These are phyloP conservation scores for Saturnispora dispora DNA, from an alignment of 805 yeast genomes.

Conservation along the genomic window DNA sequence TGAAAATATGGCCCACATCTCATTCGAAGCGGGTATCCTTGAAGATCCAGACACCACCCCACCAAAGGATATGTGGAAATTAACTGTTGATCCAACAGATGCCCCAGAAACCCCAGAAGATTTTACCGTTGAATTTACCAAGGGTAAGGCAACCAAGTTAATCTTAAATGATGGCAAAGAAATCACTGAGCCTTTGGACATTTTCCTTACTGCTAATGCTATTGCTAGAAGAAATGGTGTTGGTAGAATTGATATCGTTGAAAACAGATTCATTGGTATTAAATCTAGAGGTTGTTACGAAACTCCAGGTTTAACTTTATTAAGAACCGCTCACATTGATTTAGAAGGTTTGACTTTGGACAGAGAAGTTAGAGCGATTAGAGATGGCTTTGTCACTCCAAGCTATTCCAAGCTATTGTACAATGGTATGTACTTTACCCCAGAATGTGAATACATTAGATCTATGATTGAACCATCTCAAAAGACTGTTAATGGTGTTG, in stretches of 20 bases:
- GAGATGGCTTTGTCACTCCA: slow-evolving; percentile 94
- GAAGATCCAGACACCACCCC: slow-evolving; percentile 99
- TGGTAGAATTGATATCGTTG: slow-evolving; percentile 98
- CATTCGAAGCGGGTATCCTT: slow-evolving; percentile 98
- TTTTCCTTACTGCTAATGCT: slow-evolving; percentile 86
- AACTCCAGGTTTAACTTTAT: slow-evolving; percentile 94
- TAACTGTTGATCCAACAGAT: slow-evolving; percentile 89
- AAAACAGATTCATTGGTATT: slow-evolving; percentile 97
- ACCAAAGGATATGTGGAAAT: slow-evolving; percentile 99
- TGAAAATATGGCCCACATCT: slow-evolving; percentile 97
- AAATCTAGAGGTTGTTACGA: slow-evolving; percentile 99
- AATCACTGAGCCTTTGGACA: slow-evolving; percentile 82
- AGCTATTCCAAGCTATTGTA: slow-evolving; percentile 82
- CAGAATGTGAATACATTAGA: slow-evolving; percentile 95
- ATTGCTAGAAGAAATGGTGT: slow-evolving; percentile 99
- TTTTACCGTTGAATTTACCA: slow-evolving; percentile 68
- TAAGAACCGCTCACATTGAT: slow-evolving; percentile 92
- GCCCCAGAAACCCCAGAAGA: slow-evolving; percentile 94
- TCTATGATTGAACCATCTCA: slow-evolving; percentile 92
- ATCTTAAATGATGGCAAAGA: slow-evolving; percentile 46
- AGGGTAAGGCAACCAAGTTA: slow-evolving; percentile 84
- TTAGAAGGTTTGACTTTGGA: slow-evolving; percentile 95
- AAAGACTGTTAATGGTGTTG: slow-evolving; percentile 90
- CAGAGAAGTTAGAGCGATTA: slow-evolving; percentile 93
- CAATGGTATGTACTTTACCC: slow-evolving; percentile 97